A percentile compares a stretch with the other conserved stretches of the same genome.
Evolutionary conservation across 1,284 basidiomycete genomes (phyloP).

Genomic region (Phenoliferia sp.): DNA sequence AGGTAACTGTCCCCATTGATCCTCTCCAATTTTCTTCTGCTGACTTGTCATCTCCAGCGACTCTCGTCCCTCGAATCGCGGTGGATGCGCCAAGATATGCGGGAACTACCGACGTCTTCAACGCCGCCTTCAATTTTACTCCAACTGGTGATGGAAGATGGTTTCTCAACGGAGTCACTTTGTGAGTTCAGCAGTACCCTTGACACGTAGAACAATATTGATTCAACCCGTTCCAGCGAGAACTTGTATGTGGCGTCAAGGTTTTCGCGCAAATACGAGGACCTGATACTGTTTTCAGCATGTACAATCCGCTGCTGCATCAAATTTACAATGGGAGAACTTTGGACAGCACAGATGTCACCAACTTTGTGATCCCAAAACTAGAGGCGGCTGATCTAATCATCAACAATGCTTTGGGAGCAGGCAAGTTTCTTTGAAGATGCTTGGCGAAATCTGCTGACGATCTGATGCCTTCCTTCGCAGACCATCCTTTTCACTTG

Average conservation of each 20-base stretch:
- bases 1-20: neutral
- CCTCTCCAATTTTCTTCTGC: neutral
- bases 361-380: neutral
- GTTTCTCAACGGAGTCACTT: slow-evolving; percentile 38
- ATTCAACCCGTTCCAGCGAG: too few species aligned
- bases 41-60: neutral
- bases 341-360: slow-evolving; percentile 16
- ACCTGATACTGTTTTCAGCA: too few species aligned
- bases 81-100: slow-evolving; percentile 28
- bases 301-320: slow-evolving; percentile 37
- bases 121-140: slow-evolving; percentile 28
- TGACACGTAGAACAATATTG: too few species aligned
- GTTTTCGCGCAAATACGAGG: too few species aligned
- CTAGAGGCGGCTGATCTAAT: neutral
- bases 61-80: slow-evolving; percentile 34
- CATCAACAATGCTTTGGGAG: neutral
- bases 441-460: neutral
- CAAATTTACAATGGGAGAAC: slow-evolving; percentile 30
- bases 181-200: too few species aligned
- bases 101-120: slow-evolving; percentile 26
- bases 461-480: slow-evolving; percentile 18
- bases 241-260: too few species aligned
- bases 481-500: slow-evolving; percentile 43
- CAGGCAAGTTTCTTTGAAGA: neutral
- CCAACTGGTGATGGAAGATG: slow-evolving; percentile 21